phyloP scores from a whole-genome alignment of 257 asterid genomes.

The Fraxinus excelsior region DNA sequence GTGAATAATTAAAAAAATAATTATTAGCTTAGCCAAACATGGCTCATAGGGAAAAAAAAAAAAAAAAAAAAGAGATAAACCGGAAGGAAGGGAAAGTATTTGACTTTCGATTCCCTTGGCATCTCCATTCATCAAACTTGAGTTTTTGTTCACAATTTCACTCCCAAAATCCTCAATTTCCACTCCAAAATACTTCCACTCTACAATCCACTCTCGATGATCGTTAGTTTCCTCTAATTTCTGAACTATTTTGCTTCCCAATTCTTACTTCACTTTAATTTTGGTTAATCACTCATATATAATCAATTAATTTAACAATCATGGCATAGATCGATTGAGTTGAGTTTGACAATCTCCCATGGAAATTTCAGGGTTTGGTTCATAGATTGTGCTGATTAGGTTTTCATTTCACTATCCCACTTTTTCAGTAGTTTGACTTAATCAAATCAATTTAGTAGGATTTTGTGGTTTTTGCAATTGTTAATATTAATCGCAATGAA shows the following conservation, averaged over 20 bases:
- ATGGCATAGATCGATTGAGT: conserved; percentile 6
- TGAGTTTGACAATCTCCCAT: not conserved
- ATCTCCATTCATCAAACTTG: not conserved
- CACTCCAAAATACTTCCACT: not conserved
- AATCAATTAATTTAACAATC: not conserved
- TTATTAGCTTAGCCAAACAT: no score
- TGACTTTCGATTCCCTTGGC: not conserved
- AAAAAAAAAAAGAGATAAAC: not conserved
- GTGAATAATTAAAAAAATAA: no score
- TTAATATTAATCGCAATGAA: conserved; percentile 50
- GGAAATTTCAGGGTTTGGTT: not conserved
- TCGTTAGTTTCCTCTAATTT: not conserved
- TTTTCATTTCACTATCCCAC: conserved; percentile 5
- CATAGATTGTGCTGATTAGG: conserved; percentile 9
- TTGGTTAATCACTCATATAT: not conserved
- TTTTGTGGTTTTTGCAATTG: conserved; percentile 5
- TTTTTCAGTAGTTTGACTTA: not conserved
- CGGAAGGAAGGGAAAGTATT: not conserved
- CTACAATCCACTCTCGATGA: not conserved
- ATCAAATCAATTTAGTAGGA: not conserved
- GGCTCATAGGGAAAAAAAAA: no score
- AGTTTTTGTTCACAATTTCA: not conserved
- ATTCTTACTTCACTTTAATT: not conserved
- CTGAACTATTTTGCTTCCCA: not conserved
- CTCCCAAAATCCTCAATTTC: not conserved